phyloP scores from a whole-genome alignment of 2,329 filamentous ascomycete species.

The Aspergillus novofumigatus region DNA sequence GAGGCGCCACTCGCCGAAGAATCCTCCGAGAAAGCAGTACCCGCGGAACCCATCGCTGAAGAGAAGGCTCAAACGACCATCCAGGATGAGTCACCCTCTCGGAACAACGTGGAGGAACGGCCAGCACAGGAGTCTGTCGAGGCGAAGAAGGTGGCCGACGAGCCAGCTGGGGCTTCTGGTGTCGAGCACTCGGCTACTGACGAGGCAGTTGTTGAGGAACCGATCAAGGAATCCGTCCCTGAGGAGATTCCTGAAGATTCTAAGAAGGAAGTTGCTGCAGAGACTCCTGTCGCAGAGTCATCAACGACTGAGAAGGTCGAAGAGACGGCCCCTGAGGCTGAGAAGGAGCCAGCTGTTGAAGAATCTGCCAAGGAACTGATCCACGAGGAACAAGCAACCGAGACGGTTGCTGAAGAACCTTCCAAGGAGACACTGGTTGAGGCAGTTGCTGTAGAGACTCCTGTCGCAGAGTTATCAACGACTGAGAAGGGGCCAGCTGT shows the following conservation, averaged over 20 bases:
- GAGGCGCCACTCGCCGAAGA: not conserved
- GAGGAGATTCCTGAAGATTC: conserved; percentile 3
- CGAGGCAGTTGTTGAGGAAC: conserved; percentile 4
- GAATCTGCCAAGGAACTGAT: not conserved
- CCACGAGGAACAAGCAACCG: conserved; percentile 6
- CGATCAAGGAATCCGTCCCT: conserved; percentile 3
- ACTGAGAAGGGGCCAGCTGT: conserved; percentile 3
- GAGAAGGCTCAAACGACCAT: not conserved
- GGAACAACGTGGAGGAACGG: conserved; percentile 3
- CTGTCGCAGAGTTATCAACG: not conserved
- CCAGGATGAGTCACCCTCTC: conserved; percentile 1
- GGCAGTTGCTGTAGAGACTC: conserved; percentile 1
- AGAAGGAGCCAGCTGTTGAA: not conserved
- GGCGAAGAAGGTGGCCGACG: conserved; percentile 1
- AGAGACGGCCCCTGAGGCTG: not conserved
- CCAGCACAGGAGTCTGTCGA: not conserved
- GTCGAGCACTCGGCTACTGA: conserved; percentile 7
- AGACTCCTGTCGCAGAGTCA: conserved; percentile 1
- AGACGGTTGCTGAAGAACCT: conserved; percentile 1
- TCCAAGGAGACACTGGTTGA: too few relatives aligned
- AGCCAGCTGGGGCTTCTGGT: conserved; percentile 1
- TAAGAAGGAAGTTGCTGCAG: conserved; percentile 3
- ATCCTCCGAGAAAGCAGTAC: not conserved
- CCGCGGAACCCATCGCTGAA: not conserved
- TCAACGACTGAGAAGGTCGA: conserved; percentile 6